Conservation (phyloP, 495 filamentous ascomycete genomes). For the Aspergillus hancockii region DNA sequence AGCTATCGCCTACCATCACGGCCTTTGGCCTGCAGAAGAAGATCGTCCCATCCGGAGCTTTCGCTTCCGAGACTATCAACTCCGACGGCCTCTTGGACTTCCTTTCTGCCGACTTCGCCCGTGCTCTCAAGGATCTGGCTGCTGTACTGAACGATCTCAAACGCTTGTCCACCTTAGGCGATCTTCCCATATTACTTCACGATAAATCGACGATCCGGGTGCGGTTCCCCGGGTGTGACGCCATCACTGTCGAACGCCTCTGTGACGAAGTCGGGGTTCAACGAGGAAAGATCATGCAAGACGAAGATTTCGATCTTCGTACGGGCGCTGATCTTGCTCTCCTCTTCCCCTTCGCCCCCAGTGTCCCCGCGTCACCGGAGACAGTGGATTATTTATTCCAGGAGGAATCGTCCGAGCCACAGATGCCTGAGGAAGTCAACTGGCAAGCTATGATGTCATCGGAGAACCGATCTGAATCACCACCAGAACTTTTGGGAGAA, state of each 20-base stretch:
- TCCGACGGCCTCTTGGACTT: conserved; percentile 78
- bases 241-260: conserved; percentile 75
- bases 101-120: conserved; percentile 85
- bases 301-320: conserved; percentile 66
- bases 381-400: conserved; percentile 38
- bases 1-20: conserved; percentile 83
- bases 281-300: conserved; percentile 75
- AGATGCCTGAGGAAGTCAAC: conserved; percentile 41
- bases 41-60: conserved; percentile 28
- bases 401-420: conserved; percentile 25
- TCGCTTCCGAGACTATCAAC: conserved; percentile 58
- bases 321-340: conserved; percentile 71
- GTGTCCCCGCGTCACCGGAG: conserved; percentile 35
- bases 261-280: conserved; percentile 84
- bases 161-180: conserved; percentile 70
- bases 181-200: conserved; percentile 76
- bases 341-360: conserved; percentile 83
- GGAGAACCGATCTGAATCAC: conserved; percentile 25
- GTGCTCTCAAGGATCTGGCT: conserved; percentile 80
- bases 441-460: conserved; percentile 62
- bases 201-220: conserved; percentile 66
- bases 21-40: conserved; percentile 59
- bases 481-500: conserved; percentile 23
- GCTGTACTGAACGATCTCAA: conserved; percentile 80
- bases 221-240: conserved; percentile 88